phyloP scores from a whole-genome alignment of 192 early-diverging fungal genomes.

The Spizellomyces sp. region DNA sequence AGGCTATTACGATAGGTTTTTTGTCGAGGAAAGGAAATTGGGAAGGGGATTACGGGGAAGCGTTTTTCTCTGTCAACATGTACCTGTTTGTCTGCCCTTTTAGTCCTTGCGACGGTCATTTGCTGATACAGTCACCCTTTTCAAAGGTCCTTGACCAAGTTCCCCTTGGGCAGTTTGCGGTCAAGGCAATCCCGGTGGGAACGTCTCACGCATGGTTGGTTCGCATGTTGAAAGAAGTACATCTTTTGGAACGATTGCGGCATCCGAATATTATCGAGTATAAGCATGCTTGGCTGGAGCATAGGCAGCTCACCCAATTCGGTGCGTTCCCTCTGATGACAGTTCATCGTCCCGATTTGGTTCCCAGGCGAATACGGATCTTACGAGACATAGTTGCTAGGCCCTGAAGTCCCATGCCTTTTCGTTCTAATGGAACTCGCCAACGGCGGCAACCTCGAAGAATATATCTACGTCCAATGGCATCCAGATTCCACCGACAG shows the following conservation, averaged over 20 bases:
- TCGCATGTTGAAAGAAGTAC: slow-evolving; percentile 91
- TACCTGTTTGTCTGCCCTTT: slow-evolving; percentile 6
- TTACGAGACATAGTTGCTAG: slow-evolving; percentile 23
- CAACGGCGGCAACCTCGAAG: slow-evolving; percentile 94
- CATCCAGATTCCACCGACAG: slow-evolving; percentile 1
- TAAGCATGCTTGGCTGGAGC: slow-evolving; percentile 95
- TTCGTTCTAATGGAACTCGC: slow-evolving; percentile 93
- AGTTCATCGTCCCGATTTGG: not conserved
- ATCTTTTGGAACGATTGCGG: slow-evolving; percentile 83
- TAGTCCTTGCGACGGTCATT: not conserved
- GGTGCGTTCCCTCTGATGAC: slow-evolving; percentile 31
- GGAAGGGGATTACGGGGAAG: slow-evolving; percentile 88
- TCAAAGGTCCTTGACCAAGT: slow-evolving; percentile 41
- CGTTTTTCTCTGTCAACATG: slow-evolving; percentile 84
- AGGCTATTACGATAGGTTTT: slow-evolving; percentile 94
- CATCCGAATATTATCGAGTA: slow-evolving; percentile 94
- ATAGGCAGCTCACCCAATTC: slow-evolving; percentile 73
- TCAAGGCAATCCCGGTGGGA: slow-evolving; percentile 95
- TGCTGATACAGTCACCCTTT: not conserved
- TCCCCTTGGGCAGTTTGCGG: slow-evolving; percentile 73
- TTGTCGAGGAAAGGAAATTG: slow-evolving; percentile 82
- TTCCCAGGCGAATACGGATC: no score
- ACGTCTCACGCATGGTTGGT: slow-evolving; percentile 87
- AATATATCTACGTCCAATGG: slow-evolving; percentile 72
- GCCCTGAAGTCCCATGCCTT: slow-evolving; percentile 87